Conservation (phyloP, 1,139 yeast species). For the Kazachstania sp. region DNA sequence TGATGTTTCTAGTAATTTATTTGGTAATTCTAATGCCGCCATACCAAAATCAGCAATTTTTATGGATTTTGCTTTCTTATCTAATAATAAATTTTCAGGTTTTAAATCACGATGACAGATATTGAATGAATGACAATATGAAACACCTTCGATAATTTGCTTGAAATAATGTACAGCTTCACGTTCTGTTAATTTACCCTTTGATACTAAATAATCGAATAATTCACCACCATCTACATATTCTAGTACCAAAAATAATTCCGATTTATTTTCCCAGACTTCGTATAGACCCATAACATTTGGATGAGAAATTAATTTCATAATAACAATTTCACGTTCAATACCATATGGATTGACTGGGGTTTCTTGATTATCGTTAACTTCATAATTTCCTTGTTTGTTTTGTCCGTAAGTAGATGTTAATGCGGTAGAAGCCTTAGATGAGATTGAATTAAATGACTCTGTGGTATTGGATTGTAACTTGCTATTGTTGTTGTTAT, state of each 20-base stretch:
- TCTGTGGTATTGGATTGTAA: neutral
- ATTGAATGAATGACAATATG: slow-evolving; percentile 75
- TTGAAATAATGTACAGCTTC: slow-evolving; percentile 70
- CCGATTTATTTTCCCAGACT: slow-evolving; percentile 78
- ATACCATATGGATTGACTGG: slow-evolving; percentile 54
- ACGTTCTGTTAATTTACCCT: slow-evolving; percentile 68
- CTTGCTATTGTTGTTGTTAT: neutral
- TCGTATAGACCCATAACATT: slow-evolving; percentile 69
- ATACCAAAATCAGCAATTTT: slow-evolving; percentile 81
- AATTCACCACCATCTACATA: slow-evolving; percentile 81
- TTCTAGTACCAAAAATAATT: slow-evolving; percentile 63
- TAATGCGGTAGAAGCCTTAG: slow-evolving; percentile 11
- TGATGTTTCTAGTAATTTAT: slow-evolving; percentile 62
- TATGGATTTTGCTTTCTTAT: slow-evolving; percentile 51
- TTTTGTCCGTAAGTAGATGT: slow-evolving; percentile 7
- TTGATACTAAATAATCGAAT: slow-evolving; percentile 65
- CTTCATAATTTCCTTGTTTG: slow-evolving; percentile 17
- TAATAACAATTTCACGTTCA: slow-evolving; percentile 73
- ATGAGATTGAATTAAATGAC: slow-evolving; percentile 6
- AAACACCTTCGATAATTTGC: slow-evolving; percentile 68
- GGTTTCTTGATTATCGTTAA: slow-evolving; percentile 26
- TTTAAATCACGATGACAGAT: slow-evolving; percentile 77
- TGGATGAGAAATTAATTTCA: slow-evolving; percentile 70
- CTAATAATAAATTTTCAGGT: slow-evolving; percentile 67
- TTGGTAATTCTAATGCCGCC: slow-evolving; percentile 76